Base-by-base conservation (phyloP, 2,329 filamentous ascomycete species). In the Cadophora gregata region DNA sequence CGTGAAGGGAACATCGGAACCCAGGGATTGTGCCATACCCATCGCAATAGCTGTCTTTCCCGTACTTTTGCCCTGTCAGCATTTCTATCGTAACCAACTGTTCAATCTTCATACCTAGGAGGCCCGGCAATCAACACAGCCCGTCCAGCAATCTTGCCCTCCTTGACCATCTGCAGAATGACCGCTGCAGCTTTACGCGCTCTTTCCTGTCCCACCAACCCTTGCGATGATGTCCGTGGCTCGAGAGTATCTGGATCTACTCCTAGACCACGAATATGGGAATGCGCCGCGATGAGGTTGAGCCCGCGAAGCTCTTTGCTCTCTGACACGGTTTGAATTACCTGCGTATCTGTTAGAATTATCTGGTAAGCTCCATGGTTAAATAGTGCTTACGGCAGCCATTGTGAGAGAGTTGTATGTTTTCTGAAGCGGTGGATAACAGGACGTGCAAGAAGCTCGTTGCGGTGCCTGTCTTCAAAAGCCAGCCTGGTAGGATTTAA, bases 1-100 rank as follows among this genome's bases (percentile, higher is more conserved):
- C 25, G 96, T 99, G 79, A 99, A 99, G 4, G 96, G 96, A 1
- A 97, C 94, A 78, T 99, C 96, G 59, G 93, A 81, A 55, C 95
- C 96, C 62, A 99, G 87, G 33, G 94, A 97, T 79, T 99, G 96
- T 45, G 96, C 91, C 94, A 99, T 97, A 59, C 94, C 96, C 92
- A 97, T 98, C 61, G 96, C 96, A 74, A 99, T 97, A 58, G 96
- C 96, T 0, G 96, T 99, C 84, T 99, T 99, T 76, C 96, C 96
- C 62, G 96, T 99, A 81, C 96, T 94, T 29, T 48, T 51, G n/a
- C 19, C 4, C 12, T 55, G 62, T 73, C 29, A 72, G 63, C 45
- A 60, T 19, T 24, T 4, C 36, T 29, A 33, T 58, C 10, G 4
- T 19, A 10, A 25, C 19, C 31, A 29, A 27, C 51, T 31, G 9